phyloP scores from a whole-genome alignment of 371 early-diverging fungal species.

The Mucor saturninus region DNA sequence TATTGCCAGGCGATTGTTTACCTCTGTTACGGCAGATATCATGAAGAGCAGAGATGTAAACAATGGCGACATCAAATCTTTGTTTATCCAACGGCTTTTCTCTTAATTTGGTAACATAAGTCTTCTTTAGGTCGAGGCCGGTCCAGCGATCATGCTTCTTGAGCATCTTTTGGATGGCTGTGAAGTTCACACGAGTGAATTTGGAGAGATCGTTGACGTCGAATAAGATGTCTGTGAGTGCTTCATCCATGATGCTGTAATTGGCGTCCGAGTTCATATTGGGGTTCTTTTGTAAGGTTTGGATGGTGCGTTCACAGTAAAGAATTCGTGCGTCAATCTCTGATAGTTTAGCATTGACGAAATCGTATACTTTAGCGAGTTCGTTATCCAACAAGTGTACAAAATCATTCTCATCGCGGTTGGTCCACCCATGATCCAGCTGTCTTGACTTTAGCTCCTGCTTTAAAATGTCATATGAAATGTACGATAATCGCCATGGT shows the following conservation, averaged over 20 bases:
- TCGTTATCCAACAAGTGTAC: conserved; percentile 83
- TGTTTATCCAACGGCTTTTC: conserved; percentile 87
- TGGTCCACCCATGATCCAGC: conserved; percentile 58
- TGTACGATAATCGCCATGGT: conserved; percentile 89
- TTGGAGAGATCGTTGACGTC: conserved; percentile 92
- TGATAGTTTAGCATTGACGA: conserved; percentile 87
- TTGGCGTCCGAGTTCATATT: conserved; percentile 56
- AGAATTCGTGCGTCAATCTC: conserved; percentile 86
- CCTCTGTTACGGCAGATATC: conserved; percentile 89
- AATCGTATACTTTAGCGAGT: conserved; percentile 81
- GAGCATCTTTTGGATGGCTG: conserved; percentile 94
- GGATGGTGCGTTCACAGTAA: conserved; percentile 67
- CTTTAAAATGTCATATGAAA: conserved; percentile 91
- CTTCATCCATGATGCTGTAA: conserved; percentile 72
- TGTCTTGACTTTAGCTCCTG: conserved; percentile 71
- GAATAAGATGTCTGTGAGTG: conserved; percentile 78
- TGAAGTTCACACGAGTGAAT: conserved; percentile 93
- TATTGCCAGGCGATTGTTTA: conserved; percentile 69
- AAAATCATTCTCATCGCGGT: conserved; percentile 81
- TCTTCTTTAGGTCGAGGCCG: conserved; percentile 50
- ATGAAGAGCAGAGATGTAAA: conserved; percentile 88
- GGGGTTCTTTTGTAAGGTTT: conserved; percentile 44
- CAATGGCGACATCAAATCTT: conserved; percentile 86
- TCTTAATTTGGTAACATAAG: conserved; percentile 78
- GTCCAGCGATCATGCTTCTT: conserved; percentile 93